These are phyloP conservation scores for Hypoxylon rickii DNA, from an alignment of 495 filamentous ascomycete genomes.

Conservation along the genomic window DNA sequence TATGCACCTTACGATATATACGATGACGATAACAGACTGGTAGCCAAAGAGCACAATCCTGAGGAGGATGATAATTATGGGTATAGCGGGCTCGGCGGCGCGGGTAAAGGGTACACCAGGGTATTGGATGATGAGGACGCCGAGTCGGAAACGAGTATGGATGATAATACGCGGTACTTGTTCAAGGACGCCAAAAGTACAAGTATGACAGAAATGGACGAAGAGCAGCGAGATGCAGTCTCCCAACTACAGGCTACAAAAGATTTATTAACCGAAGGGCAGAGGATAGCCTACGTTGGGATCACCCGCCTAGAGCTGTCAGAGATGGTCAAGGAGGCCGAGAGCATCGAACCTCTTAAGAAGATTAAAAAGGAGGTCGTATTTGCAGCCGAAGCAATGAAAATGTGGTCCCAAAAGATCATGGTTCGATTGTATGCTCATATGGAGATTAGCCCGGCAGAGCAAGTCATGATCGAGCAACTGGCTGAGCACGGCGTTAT, in stretches of 20 bases:
- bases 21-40: slow-evolving; percentile 85
- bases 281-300: slow-evolving; percentile 95
- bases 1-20: slow-evolving; percentile 91
- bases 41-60: slow-evolving; percentile 76
- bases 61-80: slow-evolving; percentile 72
- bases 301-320: slow-evolving; percentile 78
- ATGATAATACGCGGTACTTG: slow-evolving; percentile 95
- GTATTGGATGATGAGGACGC: slow-evolving; percentile 94
- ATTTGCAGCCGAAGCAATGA: slow-evolving; percentile 73
- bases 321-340: slow-evolving; percentile 71
- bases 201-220: slow-evolving; percentile 60
- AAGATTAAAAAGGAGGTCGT: slow-evolving; percentile 70
- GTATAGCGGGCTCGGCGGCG: slow-evolving; percentile 79
- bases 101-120: slow-evolving; percentile 91
- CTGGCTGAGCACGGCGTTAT: slow-evolving; percentile 88
- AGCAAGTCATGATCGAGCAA: slow-evolving; percentile 99
- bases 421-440: slow-evolving; percentile 92
- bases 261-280: slow-evolving; percentile 89
- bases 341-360: slow-evolving; percentile 57
- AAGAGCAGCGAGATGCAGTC: slow-evolving; percentile 80
- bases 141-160: slow-evolving; percentile 90
- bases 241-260: slow-evolving; percentile 96
- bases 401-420: slow-evolving; percentile 97
- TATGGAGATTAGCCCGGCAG: slow-evolving; percentile 89
- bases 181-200: slow-evolving; percentile 73